Evolutionary conservation across 2,329 filamentous ascomycete species (phyloP), one percentile per base, ranked within the genome.

Genomic region (Neophaeococcomyces mojaviensis): DNA sequence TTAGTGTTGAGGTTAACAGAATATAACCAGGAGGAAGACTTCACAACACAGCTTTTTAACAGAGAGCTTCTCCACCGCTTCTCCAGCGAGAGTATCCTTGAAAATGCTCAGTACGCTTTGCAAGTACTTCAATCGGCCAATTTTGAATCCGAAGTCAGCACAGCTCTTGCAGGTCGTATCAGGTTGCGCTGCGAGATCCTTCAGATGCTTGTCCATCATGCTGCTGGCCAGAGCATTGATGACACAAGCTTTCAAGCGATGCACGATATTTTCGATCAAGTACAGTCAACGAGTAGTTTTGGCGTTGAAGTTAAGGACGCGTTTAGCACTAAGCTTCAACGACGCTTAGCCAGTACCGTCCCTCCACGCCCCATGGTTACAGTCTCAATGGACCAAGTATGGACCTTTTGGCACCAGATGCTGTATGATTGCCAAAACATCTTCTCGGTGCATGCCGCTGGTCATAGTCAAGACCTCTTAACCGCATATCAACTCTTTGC

Each of bases 321-420:
- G 0, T 97, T 96, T 63, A 96, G 88, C 57, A 79, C 80, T 19
- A 94, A 95, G 61, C 76, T 97, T 31, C 92, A 98, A 61, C 78
- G 89, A n/a, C 84, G 84, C 52, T 73, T 98, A 26, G 89, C 92
- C 1, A 96, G 88, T 55, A 96, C 88, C 0, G 89, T 96, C 58
- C 92, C 92, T 3, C 92, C 92, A 6, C 78, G 90, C 7, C 89
- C 90, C 0, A 90, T 96, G 56, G 86, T 96, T 9, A 76, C 87
- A 44, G 61, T 55, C 32, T 78, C 77, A 20, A 84, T 86, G 55
- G 77, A 82, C 12, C 81, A 87, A 57, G 85, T 88, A 0, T 77
- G 84, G 52, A 68, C 68, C 16, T 82, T 86, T 55, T 73, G 96
- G 51, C 75, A 75, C 47, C 78, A 80, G 36, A 67, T 96, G 22